Percentiles rank a stretch among this genome's conserved stretches.
Evolutionary conservation across 257 asterid species (phyloP).

Genomic region (Eustoma russellianum): DNA sequence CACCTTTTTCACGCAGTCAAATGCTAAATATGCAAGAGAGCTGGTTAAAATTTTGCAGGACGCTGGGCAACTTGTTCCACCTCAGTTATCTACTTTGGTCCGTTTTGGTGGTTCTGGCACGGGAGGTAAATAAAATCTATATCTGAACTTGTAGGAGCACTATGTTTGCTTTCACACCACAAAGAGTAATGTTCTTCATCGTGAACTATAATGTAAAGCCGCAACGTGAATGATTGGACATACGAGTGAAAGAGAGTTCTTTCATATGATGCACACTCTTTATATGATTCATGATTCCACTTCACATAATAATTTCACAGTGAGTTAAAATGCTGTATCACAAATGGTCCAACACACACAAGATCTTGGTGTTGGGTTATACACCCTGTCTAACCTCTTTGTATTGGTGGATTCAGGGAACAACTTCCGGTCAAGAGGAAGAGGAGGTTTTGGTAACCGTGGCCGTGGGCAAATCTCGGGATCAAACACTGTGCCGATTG

Average conservation of each 20-base stretch:
- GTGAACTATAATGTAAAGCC: too few species aligned
- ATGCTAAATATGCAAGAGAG: slow-evolving; percentile 52
- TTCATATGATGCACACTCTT: too few species aligned
- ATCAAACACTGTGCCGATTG: slow-evolving; percentile 47
- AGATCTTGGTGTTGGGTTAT: neutral
- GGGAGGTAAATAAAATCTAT: slow-evolving; percentile 36
- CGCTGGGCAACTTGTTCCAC: slow-evolving; percentile 81
- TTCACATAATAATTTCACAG: too few species aligned
- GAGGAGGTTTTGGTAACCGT: slow-evolving; percentile 69
- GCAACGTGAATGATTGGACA: too few species aligned
- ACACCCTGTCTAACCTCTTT: neutral
- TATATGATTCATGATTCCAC: too few species aligned
- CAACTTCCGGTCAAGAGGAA: slow-evolving; percentile 67
- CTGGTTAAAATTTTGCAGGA: slow-evolving; percentile 70
- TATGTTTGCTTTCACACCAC: neutral
- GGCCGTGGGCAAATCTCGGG: slow-evolving; percentile 50
- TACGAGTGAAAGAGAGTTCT: too few species aligned
- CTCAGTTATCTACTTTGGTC: slow-evolving; percentile 60
- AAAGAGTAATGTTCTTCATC: too few species aligned
- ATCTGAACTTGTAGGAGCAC: neutral
- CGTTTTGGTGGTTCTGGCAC: slow-evolving; percentile 29
- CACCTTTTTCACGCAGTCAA: slow-evolving; percentile 73
- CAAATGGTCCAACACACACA: too few species aligned
- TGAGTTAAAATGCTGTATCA: too few species aligned
- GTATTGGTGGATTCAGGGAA: slow-evolving; percentile 44